Percentiles rank a stretch among this genome's conserved stretches.
Conservation (phyloP, 192 early-diverging fungal species). For the Lunasporangiospora selenospora region DNA sequence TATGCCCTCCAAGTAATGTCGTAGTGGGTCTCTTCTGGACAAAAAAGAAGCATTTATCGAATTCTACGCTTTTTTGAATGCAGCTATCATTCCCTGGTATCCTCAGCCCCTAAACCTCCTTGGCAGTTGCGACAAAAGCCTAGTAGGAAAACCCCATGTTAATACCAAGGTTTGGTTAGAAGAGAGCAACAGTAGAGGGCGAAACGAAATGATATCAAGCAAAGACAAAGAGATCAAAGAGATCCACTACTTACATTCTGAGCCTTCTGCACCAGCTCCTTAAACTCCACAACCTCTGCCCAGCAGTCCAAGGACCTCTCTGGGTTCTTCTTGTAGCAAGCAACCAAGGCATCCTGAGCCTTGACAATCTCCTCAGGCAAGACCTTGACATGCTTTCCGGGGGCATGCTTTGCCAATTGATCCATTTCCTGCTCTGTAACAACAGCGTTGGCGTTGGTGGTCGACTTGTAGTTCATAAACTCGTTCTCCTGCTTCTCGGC, state of each 20-base stretch:
- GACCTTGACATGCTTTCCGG: conserved; percentile 38
- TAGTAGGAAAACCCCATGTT: too few species aligned
- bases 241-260: conserved; percentile 28
- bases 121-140: too few species aligned
- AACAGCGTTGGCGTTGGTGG: conserved; percentile 33
- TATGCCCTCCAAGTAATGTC: too few species aligned
- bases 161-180: too few species aligned
- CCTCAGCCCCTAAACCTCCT: too few species aligned
- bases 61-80: too few species aligned
- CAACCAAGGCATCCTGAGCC: conserved; percentile 36
- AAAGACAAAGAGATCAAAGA: conserved; percentile 1
- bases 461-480: conserved; percentile 24
- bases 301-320: conserved; percentile 64
- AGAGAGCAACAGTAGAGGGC: too few species aligned
- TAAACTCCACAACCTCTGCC: conserved; percentile 68
- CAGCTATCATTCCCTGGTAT: too few species aligned
- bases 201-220: too few species aligned
- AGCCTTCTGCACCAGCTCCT: conserved; percentile 48
- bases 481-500: conserved; percentile 24
- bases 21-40: too few species aligned
- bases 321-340: conserved; percentile 52
- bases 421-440: conserved; percentile 47
- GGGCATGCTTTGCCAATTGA: conserved; percentile 22
- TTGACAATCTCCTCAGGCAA: conserved; percentile 46
- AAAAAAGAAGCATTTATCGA: too few species aligned